Evolutionary conservation across 345 rosid genomes (phyloP), one percentile per base, ranked within the genome.

Genomic region (Microthlaspi erraticum): DNA sequence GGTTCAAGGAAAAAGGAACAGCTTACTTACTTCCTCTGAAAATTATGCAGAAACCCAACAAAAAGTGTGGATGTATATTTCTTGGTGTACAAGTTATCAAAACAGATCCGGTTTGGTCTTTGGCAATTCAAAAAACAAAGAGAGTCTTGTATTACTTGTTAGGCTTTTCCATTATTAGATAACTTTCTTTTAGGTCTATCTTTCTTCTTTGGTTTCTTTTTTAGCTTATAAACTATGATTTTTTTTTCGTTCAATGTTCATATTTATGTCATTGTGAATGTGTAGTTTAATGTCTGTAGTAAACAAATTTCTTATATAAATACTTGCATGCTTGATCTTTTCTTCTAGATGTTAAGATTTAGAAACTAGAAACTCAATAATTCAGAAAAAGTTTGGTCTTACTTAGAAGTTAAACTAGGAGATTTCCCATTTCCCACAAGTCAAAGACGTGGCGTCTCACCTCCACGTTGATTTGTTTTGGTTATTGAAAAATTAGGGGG

Each of bases 1-100:
- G 98, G 98, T 36, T 87, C 97, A 10, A 91, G 96, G 79, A 93
- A 88, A 82, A 88, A 88, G 65, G 83, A 88, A 60, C 96, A 88
- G 62, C 77, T 91, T 20, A 77, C 92, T 65, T 93, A 90, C 79
- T 90, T 93, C 89, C 89, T 93, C 17, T 93, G 83, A 75, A 52
- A 9, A 23, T 2, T 26, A 26, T 66, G 42, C 18, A 72, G 45
- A 59, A 5, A 39, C 64, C 17, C 29, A 26, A 26, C 29, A n/a
- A 8, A 8, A 48, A n/a, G 6, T 29, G 51, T 46, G 60, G 31
- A 66, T 49, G 41, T 16, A 13, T 51, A 50, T 54, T 57, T 42
- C 74, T 68, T 68, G 72, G 2, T 48, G 37, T 39, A 50, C 72
- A 66, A 41, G 72, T 19, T 55, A 33, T 46, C 66, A 73, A 29